Base-by-base conservation (phyloP, 768 basidiomycete species). In the Nidula microcarpa region DNA sequence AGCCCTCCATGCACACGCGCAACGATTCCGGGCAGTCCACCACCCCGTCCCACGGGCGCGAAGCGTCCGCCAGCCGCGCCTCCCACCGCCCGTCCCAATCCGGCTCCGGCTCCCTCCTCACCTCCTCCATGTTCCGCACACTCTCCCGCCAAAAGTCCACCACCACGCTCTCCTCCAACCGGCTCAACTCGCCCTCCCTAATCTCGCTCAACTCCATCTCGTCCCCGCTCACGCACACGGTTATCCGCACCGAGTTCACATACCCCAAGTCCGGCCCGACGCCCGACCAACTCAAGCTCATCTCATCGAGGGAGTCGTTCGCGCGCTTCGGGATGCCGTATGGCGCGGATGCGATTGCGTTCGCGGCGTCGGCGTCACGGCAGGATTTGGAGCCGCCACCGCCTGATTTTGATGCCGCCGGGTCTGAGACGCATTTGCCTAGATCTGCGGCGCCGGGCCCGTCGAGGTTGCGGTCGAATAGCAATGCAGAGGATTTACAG, bases 191-290 rank as follows among this genome's bases (percentile, higher is more conserved):
- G 1, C 82, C 87, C 6, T 88, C 88, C 16, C 71, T 78, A 50
- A 83, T 89, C 52, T 89, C 89, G 14, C 73, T 91, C 35, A 74
- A 82, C 57, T 87, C 81, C 8, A 92, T 93, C 53, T 90, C 88
- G 5, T 63, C 87, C 4, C 91, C 91, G 6, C 78, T 93, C 7
- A 77, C 84, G 5, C 87, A 93, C 64, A 92, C 91, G 9, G 71
- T 79, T 30, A 72, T 79, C 17, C 83, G 86, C 18, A 85, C 89
- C 1, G 85, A 86, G 62, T 87, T 91, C 56, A 78, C 78, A 14
- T 88, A 83, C 59, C 87, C 87, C 1, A 76, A 76, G 58, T 58
- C 74, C 6, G 86, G 86, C 0, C 82, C 82, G 3, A 87, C 86
- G 6, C 77, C 85, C 0, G 79, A 81, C 52, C 81, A 82, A 55